Evolutionary conservation across 1,284 basidiomycete genomes (phyloP).

Genomic region (Gomphus sp.): DNA sequence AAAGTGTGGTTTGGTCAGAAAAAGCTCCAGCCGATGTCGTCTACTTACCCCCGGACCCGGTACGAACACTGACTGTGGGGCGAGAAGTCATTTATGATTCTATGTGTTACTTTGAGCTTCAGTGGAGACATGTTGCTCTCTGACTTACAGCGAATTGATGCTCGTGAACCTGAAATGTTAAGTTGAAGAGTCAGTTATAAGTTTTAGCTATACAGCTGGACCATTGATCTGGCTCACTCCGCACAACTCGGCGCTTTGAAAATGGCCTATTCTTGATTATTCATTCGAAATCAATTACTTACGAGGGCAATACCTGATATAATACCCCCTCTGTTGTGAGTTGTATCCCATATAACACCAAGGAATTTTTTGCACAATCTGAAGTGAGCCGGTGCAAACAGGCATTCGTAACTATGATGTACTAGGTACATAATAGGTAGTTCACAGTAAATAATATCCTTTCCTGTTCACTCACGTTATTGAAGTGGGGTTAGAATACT

Average conservation of each 20-base stretch:
- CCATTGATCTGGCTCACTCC: conserved; percentile 2
- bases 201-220: conserved; percentile 1
- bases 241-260: not conserved
- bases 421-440: too few species aligned
- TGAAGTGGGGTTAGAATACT: too few species aligned
- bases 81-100: conserved; percentile 71
- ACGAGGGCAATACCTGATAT: too few species aligned
- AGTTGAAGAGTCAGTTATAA: conserved; percentile 11
- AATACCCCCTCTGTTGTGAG: too few species aligned
- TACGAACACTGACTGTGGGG: conserved; percentile 80
- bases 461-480: too few species aligned
- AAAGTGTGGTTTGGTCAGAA: not conserved
- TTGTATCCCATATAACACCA: too few species aligned
- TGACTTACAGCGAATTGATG: not conserved
- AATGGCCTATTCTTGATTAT: too few species aligned
- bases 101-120: not conserved
- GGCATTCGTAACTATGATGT: too few species aligned
- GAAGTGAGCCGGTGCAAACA: too few species aligned
- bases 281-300: not conserved
- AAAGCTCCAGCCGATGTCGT: not conserved
- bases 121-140: not conserved
- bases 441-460: too few species aligned
- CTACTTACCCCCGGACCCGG: conserved; percentile 60
- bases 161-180: conserved; percentile 16
- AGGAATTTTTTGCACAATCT: too few species aligned